Base-by-base conservation (phyloP, 2,329 filamentous ascomycete species). In the Penicillium expansum region DNA sequence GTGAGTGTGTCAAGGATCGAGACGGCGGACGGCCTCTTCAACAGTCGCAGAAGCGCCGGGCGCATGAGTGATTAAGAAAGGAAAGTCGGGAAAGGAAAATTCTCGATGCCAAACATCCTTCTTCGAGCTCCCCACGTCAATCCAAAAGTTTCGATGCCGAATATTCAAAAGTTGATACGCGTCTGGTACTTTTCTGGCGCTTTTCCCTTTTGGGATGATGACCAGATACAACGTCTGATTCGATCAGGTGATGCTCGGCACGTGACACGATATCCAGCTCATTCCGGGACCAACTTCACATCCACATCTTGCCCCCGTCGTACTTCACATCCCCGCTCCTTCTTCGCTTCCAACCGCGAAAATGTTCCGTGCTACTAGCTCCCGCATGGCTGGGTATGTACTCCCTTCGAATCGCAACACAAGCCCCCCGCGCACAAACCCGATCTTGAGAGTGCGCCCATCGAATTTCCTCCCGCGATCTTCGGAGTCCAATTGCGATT, bases 321-420 rank as follows among this genome's bases (percentile, higher is more conserved):
- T 60, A 47, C 58, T 60, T 60, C 66, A 60, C 62, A 62, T 62
- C 61, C 48, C 60, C 60, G 59, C 62, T 56, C 52, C 62, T 63
- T 57, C 59, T 65, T 60, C 61, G 61, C 57, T 59, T 55, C 47
- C 61, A 65, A 67, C 68, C 68, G 67, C 64, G 68, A 74, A 70
- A 63, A 77, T 77, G 68, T 73, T 74, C 66, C 74, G 73, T 68
- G 77, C 75, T 60, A 65, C 69, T 61, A 52, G 54, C 54, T 74
- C 75, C 67, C 72, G 75, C 61, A 64, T 76, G 65, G 74, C 74
- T 62, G 75, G 74, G 75, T 77, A 76, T 51, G 75, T 74, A 45
- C 16, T 35, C 44, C 54, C 39, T 33, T 47, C 33, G 48, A 59
- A 52, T 44, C n/a, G 29, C 54, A 38, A 9, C 20, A 48, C 24